Percentiles rank a stretch among this genome's conserved stretches.
Evolutionary conservation across 1,284 basidiomycete species (phyloP).

Genomic region (Irpex sp.): DNA sequence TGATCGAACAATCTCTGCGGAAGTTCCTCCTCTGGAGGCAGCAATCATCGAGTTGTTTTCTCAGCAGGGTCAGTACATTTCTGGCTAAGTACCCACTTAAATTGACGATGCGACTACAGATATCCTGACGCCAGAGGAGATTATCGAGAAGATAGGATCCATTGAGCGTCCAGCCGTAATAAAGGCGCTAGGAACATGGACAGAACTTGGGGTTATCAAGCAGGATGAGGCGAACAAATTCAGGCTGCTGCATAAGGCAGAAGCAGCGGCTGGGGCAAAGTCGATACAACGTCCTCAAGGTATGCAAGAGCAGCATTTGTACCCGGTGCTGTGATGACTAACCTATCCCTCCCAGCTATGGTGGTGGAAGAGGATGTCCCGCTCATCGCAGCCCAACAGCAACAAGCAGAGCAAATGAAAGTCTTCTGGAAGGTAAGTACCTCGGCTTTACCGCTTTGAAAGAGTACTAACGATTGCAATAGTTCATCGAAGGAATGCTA

Average conservation of each 20-base stretch:
- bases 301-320: background rate
- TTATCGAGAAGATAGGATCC: slow-evolving; percentile 70
- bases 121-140: slow-evolving; percentile 73
- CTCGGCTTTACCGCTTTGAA: background rate
- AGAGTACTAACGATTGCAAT: slow-evolving; percentile 18
- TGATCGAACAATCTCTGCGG: slow-evolving; percentile 81
- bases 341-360: slow-evolving; percentile 19
- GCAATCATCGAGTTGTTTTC: slow-evolving; percentile 91
- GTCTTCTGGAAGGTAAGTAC: slow-evolving; percentile 84
- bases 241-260: slow-evolving; percentile 69
- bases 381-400: slow-evolving; percentile 70
- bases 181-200: slow-evolving; percentile 87
- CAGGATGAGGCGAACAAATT: slow-evolving; percentile 69
- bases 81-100: background rate
- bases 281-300: slow-evolving; percentile 16
- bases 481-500: slow-evolving; percentile 90
- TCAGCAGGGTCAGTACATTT: slow-evolving; percentile 55
- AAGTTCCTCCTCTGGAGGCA: slow-evolving; percentile 90
- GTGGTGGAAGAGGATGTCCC: slow-evolving; percentile 58
- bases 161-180: slow-evolving; percentile 71
- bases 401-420: slow-evolving; percentile 86
- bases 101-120: slow-evolving; percentile 48
- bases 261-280: slow-evolving; percentile 39
- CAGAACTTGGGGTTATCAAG: slow-evolving; percentile 83
- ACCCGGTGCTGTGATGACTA: background rate